phyloP scores from a whole-genome alignment of 2,329 filamentous ascomycete species.

The Apiospora sp. region DNA sequence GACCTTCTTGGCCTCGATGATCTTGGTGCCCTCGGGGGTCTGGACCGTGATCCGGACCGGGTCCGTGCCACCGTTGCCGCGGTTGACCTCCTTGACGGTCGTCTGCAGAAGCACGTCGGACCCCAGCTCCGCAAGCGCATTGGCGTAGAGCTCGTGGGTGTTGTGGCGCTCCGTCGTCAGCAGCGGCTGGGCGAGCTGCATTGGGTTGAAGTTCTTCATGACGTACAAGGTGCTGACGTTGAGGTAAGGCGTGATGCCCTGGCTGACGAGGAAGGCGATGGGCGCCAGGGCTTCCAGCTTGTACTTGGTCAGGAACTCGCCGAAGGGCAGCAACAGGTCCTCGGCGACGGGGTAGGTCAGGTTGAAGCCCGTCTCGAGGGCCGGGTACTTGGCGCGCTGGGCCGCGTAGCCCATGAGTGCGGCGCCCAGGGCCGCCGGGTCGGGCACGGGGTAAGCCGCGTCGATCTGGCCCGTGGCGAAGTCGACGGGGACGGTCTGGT shows the following conservation, averaged over 20 bases:
- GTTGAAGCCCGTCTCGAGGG: constrained; percentile 2
- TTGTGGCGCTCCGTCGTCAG: background rate
- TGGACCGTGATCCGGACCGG: background rate
- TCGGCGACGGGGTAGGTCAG: background rate
- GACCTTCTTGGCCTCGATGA: constrained; percentile 14
- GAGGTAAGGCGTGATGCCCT: background rate
- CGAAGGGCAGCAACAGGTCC: constrained; percentile 6
- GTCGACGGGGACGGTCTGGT: background rate
- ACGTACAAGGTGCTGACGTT: constrained; percentile 17
- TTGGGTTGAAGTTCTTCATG: constrained; percentile 9
- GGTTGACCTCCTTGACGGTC: background rate
- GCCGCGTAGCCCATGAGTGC: constrained; percentile 12
- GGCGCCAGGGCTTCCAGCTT: background rate
- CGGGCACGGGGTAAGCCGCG: background rate
- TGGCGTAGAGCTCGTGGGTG: background rate
- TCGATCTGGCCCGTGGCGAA: constrained; percentile 22
- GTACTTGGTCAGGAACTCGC: constrained; percentile 15
- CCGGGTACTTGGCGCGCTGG: constrained; percentile 21
- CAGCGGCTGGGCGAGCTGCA: background rate
- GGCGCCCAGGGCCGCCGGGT: background rate
- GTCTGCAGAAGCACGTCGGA: background rate
- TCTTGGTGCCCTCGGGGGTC: background rate
- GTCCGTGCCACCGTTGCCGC: background rate
- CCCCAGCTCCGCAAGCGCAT: background rate
- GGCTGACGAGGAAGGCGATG: background rate